A percentile compares a stretch with the other conserved stretches of the same genome.
Conservation (phyloP, 2,329 filamentous ascomycete genomes). For the Colletotrichum sansevieriae region DNA sequence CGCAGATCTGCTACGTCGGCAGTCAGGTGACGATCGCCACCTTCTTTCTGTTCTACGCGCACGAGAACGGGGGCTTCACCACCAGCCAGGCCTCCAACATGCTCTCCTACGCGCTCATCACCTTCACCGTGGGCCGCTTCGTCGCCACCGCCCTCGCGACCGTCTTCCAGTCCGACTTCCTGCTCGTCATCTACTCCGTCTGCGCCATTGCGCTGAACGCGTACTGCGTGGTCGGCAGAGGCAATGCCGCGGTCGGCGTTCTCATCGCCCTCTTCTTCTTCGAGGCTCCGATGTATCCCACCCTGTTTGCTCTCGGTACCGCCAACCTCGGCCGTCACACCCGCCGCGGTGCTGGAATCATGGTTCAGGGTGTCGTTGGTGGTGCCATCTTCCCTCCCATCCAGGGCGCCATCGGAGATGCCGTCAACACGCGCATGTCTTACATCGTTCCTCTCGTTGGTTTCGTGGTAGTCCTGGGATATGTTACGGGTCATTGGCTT, state of each 20-base stretch:
- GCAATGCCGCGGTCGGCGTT: constrained; percentile 65
- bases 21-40: constrained; percentile 75
- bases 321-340: constrained; percentile 78
- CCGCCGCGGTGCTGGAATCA: constrained; percentile 77
- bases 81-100: constrained; percentile 44
- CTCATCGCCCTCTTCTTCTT: constrained; percentile 69
- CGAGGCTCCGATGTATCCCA: constrained; percentile 70
- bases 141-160: constrained; percentile 65
- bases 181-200: constrained; percentile 50
- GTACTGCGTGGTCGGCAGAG: constrained; percentile 51
- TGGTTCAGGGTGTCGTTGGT: constrained; percentile 67
- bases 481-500: constrained; percentile 50
- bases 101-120: constrained; percentile 53
- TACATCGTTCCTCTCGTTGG: constrained; percentile 59
- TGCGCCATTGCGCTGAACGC: constrained; percentile 58
- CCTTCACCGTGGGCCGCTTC: constrained; percentile 63
- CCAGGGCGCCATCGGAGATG: constrained; percentile 60
- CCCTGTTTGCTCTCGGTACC: constrained; percentile 70
- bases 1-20: constrained; percentile 84
- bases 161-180: constrained; percentile 56
- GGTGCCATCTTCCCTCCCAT: constrained; percentile 69
- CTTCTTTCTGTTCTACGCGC: constrained; percentile 81
- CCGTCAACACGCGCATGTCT: constrained; percentile 54
- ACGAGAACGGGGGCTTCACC: constrained; percentile 65
- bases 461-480: constrained; percentile 54